Evolutionary conservation across 768 basidiomycete species (phyloP), one percentile per base, ranked within the genome.

Genomic region (Rhizopogon vinicolor): DNA sequence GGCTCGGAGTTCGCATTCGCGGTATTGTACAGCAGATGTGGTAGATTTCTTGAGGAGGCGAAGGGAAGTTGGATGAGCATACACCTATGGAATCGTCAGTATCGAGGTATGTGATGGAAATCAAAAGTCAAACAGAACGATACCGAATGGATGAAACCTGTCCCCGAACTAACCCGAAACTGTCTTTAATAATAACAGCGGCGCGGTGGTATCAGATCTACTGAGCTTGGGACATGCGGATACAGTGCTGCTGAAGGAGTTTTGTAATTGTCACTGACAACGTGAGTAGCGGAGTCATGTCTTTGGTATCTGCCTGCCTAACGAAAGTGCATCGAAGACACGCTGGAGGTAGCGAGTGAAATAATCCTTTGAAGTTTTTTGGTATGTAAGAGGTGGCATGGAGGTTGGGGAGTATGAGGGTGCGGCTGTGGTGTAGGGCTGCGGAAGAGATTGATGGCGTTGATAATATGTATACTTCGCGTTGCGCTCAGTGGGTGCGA

Each of bases 401-500:
- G 54, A 72, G 53, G 65, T 59, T 2, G 65, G 10, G 40, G 72
- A 60, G 61, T 78, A 74, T 4, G 72, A 60, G 4, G 80, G 77
- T 3, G 82, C 74, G 0, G 91, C 87, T 1, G 94, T 91, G 2
- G 92, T 85, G 62, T 96, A 97, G 22, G 22, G 22, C 22, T 22
- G 22, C 22, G 22, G 61, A 92, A 91, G 2, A 93, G 93, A 56
- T 93, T 93, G 65, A 95, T 80, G 41, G 93, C 77, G 65, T 59
- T 2, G 65, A 98, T 75, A 59, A 97, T 82, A n/a, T 93, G 87
- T 41, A 97, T 91, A 59, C 22, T 22, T 22, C 22, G 22, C 22
- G 22, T 94, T 90, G 37, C 93, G 80, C 65, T 94, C 93, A n/a
- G 80, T 77, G 0, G 93, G 93, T 0, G 90, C 87, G 25, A 89